These are phyloP conservation scores for Rhizopogon parksii DNA, from an alignment of 1,284 basidiomycete species.

Conservation along the genomic window DNA sequence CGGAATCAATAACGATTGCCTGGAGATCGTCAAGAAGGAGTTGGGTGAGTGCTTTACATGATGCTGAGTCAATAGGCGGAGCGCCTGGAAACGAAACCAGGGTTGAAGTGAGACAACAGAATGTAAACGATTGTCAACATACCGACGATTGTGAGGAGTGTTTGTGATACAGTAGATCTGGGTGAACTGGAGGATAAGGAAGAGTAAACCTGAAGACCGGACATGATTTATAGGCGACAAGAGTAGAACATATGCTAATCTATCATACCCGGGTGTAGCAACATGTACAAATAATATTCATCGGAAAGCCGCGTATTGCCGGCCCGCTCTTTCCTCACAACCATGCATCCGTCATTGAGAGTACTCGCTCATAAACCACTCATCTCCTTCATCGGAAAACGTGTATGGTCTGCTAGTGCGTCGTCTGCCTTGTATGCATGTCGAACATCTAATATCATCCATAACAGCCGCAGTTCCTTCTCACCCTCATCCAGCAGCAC, in stretches of 20 bases:
- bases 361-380: constrained; percentile 50
- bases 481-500: constrained; percentile 72
- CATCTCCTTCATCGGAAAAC: constrained; percentile 76
- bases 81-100: not conserved
- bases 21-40: constrained; percentile 56
- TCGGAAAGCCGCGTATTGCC: not conserved
- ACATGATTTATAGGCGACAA: not conserved
- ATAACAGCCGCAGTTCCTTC: constrained; percentile 49
- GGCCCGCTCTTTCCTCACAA: not conserved
- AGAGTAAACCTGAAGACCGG: constrained; percentile 4
- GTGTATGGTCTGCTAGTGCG: constrained; percentile 39
- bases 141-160: constrained; percentile 1
- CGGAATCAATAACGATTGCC: constrained; percentile 28
- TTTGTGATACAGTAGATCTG: constrained; percentile 6
- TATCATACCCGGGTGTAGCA: constrained; percentile 13
- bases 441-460: not conserved
- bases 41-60: constrained; percentile 46
- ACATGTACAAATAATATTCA: constrained; percentile 18
- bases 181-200: constrained; percentile 2
- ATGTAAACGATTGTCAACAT: not conserved
- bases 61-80: constrained; percentile 34
- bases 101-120: not conserved
- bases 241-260: not conserved
- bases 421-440: constrained; percentile 35
- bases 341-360: constrained; percentile 17